These are phyloP conservation scores for Medicago lupulina DNA, from an alignment of 306 rosid genomes.

Conservation along the genomic window DNA sequence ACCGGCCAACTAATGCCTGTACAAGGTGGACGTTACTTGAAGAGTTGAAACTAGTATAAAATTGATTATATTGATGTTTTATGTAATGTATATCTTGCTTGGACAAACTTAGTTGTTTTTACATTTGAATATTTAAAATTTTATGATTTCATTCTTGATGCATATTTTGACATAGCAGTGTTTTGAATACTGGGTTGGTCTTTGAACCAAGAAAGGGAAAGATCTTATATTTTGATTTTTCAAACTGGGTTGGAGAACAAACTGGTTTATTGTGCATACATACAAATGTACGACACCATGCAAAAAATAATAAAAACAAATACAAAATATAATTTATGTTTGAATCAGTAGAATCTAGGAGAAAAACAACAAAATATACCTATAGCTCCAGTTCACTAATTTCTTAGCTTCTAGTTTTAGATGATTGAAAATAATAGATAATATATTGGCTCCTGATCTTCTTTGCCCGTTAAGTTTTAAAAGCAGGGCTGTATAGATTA, in stretches of 20 bases:
- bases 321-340: neutral
- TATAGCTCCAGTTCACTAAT: slow-evolving; percentile 12
- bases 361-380: slow-evolving; percentile 28
- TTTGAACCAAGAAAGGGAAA: slow-evolving; percentile 22
- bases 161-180: neutral
- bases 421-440: slow-evolving; percentile 1
- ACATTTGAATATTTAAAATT: slow-evolving; percentile 31
- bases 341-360: slow-evolving; percentile 19
- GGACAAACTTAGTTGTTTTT: slow-evolving; percentile 32
- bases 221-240: neutral
- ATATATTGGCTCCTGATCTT: slow-evolving; percentile 6
- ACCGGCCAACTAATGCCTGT: slow-evolving; percentile 95
- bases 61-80: slow-evolving; percentile 17
- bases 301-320: slow-evolving; percentile 11
- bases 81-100: slow-evolving; percentile 8
- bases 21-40: slow-evolving; percentile 64
- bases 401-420: slow-evolving; percentile 33
- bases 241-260: slow-evolving; percentile 24
- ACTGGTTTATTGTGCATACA: neutral
- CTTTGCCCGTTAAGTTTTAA: neutral
- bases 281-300: slow-evolving; percentile 1
- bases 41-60: slow-evolving; percentile 23
- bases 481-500: slow-evolving; percentile 20
- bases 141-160: slow-evolving; percentile 26
- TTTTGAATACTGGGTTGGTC: slow-evolving; percentile 15